Evolutionary conservation across 257 asterid species (phyloP).

Genomic region (Galeopsis tetrahit): DNA sequence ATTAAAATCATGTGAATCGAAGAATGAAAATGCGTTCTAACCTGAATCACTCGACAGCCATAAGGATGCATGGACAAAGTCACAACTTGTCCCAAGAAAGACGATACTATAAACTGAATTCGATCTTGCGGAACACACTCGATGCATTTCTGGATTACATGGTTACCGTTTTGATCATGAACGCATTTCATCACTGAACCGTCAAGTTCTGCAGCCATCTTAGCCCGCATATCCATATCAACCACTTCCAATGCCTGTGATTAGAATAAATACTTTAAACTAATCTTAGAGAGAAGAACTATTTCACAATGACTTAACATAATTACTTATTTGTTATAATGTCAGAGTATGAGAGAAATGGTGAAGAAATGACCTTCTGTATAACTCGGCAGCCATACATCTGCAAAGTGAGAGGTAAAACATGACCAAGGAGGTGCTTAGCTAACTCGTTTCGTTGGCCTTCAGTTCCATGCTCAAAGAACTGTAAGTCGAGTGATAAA

Average conservation of each 20-base stretch:
- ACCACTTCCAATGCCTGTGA: constrained; percentile 90
- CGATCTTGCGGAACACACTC: constrained; percentile 76
- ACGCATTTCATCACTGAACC: constrained; percentile 91
- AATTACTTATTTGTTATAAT: no score
- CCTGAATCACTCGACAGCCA: constrained; percentile 98
- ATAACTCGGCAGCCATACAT: constrained; percentile 98
- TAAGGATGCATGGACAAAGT: constrained; percentile 84
- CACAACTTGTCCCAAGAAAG: constrained; percentile 78
- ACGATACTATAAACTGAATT: constrained; percentile 65
- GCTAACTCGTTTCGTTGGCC: constrained; percentile 81
- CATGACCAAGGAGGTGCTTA: constrained; percentile 71
- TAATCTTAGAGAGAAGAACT: not conserved
- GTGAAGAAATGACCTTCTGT: constrained; percentile 66
- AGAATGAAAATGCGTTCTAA: constrained; percentile 24
- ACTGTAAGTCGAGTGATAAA: constrained; percentile 50
- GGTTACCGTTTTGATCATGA: constrained; percentile 90
- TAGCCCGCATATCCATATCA: constrained; percentile 62
- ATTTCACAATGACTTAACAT: no score
- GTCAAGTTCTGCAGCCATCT: constrained; percentile 78
- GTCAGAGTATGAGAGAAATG: not conserved
- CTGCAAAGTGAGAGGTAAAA: constrained; percentile 86
- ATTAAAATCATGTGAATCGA: constrained; percentile 26
- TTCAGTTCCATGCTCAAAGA: constrained; percentile 87
- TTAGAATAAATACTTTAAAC: constrained; percentile 9
- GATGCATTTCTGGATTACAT: constrained; percentile 89